Percentiles rank a stretch among this genome's conserved stretches.
phyloP scores from a whole-genome alignment of 257 asterid species.

The Solanum bulbocastanum region DNA sequence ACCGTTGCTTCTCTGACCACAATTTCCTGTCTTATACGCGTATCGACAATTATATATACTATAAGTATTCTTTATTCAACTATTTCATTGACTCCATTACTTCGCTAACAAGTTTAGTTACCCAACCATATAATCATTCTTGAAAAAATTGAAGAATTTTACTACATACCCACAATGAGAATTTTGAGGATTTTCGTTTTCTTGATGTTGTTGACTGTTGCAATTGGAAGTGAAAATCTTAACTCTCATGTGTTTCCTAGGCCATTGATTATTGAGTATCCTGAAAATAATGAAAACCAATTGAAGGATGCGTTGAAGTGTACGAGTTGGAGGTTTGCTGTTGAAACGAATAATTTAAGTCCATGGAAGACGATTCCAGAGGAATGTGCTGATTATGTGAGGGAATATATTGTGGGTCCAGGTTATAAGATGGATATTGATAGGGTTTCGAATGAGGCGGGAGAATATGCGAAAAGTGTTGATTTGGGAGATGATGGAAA shows the following conservation, averaged over 20 bases:
- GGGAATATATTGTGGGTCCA: conserved; percentile 35
- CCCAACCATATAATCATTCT: neutral
- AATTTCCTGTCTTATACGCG: neutral
- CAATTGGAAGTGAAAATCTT: conserved; percentile 10
- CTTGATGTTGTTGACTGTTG: conserved; percentile 19
- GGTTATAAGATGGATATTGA: conserved; percentile 46
- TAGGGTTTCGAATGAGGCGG: conserved; percentile 45
- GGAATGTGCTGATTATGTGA: conserved; percentile 62
- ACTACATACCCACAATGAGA: conserved; percentile 10
- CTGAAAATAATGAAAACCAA: conserved; percentile 19
- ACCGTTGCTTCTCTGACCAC: neutral
- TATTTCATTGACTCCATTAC: neutral
- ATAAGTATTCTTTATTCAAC: neutral
- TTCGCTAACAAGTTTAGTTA: neutral
- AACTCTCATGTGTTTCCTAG: conserved; percentile 8
- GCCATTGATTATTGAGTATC: conserved; percentile 26
- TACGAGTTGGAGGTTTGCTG: conserved; percentile 75
- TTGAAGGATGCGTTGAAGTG: conserved; percentile 29
- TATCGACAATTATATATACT: neutral
- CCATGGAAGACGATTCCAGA: conserved; percentile 66
- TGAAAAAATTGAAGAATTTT: neutral
- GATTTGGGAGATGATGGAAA: conserved; percentile 41
- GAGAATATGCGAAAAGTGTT: conserved; percentile 26
- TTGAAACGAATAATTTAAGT: conserved; percentile 68
- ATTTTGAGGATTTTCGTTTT: conserved; percentile 13